Evolutionary conservation across 495 filamentous ascomycete species (phyloP).

Genomic region (Podospora bellae-mahoneyi): DNA sequence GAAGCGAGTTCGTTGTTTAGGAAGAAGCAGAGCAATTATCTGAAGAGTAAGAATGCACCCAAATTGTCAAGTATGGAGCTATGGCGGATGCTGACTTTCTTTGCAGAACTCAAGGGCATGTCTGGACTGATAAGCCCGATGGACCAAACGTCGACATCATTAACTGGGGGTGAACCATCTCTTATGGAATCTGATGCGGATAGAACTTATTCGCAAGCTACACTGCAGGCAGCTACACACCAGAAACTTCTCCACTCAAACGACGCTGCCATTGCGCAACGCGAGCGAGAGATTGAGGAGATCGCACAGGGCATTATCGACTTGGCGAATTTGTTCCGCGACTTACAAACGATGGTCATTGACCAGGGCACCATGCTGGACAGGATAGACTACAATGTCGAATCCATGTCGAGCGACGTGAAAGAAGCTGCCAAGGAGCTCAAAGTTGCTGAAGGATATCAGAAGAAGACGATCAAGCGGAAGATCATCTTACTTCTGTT

Average conservation of each 20-base stretch:
- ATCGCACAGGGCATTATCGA: slow-evolving; percentile 98
- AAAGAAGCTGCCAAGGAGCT: slow-evolving; percentile 91
- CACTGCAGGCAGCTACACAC: slow-evolving; percentile 65
- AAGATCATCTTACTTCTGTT: slow-evolving; percentile 87
- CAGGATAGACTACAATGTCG: slow-evolving; percentile 96
- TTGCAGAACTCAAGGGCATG: slow-evolving; percentile 78
- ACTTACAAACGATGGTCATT: slow-evolving; percentile 93
- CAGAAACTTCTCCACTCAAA: slow-evolving; percentile 69
- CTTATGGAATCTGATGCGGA: slow-evolving; percentile 87
- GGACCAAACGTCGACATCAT: slow-evolving; percentile 60
- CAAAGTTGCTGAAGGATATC: slow-evolving; percentile 78
- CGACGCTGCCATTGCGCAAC: slow-evolving; percentile 81
- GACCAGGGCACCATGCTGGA: slow-evolving; percentile 98
- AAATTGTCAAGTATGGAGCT: background rate
- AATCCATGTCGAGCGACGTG: slow-evolving; percentile 83
- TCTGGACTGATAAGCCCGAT: slow-evolving; percentile 42
- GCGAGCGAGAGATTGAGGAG: slow-evolving; percentile 95
- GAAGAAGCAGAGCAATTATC: slow-evolving; percentile 94
- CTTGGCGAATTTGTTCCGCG: slow-evolving; percentile 91
- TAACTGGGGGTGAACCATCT: slow-evolving; percentile 60
- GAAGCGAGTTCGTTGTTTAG: slow-evolving; percentile 89
- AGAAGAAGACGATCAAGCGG: slow-evolving; percentile 81
- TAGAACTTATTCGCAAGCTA: slow-evolving; percentile 84
- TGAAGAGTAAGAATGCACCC: slow-evolving; percentile 66
- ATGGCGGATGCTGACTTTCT: slow-evolving; percentile 7